Evolutionary conservation across 2,329 filamentous ascomycete genomes (phyloP).

Genomic region (Calonectria pteridis): DNA sequence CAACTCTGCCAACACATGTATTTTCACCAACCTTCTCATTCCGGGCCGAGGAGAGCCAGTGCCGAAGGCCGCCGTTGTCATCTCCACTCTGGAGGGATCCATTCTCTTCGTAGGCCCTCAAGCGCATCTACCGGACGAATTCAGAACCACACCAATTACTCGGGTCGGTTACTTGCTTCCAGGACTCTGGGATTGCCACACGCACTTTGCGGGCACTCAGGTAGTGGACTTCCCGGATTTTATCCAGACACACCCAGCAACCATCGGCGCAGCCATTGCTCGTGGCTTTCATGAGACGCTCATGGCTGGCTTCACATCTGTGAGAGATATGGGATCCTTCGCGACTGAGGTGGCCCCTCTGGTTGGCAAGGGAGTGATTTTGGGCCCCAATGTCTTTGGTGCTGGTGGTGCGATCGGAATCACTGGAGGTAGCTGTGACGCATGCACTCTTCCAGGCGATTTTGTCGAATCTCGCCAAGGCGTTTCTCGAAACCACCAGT

Average conservation of each 20-base stretch:
- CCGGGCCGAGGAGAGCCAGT: conserved; percentile 10
- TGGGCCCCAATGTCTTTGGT: conserved; percentile 63
- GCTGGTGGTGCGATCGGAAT: conserved; percentile 58
- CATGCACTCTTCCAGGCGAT: too few relatives aligned
- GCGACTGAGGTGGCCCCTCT: conserved; percentile 57
- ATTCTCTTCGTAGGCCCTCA: not conserved
- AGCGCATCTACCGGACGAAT: not conserved
- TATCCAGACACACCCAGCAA: conserved; percentile 1
- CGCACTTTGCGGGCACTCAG: conserved; percentile 57
- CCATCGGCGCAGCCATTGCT: not conserved
- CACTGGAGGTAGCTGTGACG: conserved; percentile 62
- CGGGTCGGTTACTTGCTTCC: conserved; percentile 58
- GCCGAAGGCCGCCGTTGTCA: not conserved
- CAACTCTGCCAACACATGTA: too few relatives aligned
- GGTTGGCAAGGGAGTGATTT: conserved; percentile 57
- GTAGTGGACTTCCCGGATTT: not conserved
- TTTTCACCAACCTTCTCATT: not conserved
- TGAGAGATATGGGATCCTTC: conserved; percentile 63
- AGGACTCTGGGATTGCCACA: conserved; percentile 66
- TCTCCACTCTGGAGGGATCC: not conserved
- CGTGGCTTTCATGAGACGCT: conserved; percentile 52
- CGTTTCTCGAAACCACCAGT: too few relatives aligned
- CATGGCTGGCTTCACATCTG: conserved; percentile 62
- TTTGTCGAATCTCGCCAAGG: too few relatives aligned
- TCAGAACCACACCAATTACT: not conserved